Evolutionary conservation across 2,329 filamentous ascomycete species (phyloP), one percentile per base, ranked within the genome.

Genomic region (Berkeleyomyces rouxiae): DNA sequence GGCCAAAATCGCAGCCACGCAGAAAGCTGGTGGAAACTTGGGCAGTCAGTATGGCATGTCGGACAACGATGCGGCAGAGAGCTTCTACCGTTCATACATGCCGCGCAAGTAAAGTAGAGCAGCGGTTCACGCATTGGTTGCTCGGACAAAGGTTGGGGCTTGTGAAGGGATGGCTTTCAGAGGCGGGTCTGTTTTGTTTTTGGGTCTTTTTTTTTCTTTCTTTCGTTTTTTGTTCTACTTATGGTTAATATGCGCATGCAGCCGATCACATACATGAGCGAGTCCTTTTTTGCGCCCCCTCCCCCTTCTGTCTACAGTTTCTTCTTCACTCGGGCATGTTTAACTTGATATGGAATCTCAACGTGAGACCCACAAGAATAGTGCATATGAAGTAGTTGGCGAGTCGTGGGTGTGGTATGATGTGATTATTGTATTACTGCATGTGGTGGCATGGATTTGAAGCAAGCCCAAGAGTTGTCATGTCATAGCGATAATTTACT

Each of bases 71-170:
- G 85, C 87, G 13, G 85, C 88, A 1, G 90, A 96, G 70, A 88
- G 90, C 72, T 96, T 97, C 74, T 95, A 93, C 72, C 82, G 88
- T 59, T 95, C 89, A 62, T 95, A 90, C 74, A 84, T 90, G 77
- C 88, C 87, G 47, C 79, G 87, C 67, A 81, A 86, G 73, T 87
- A 71, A 75, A 67, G 9, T 33, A 31, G 49, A 33, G 13, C 47
- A 11, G 6, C 31, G 64, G 23, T 23, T 23, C 23, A 23, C 23
- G 23, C 2, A 23, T 49, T 49, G 46, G 31, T 49, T 16, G 46
- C n/a, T 9, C 46, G n/a, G n/a, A 49, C 31, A n/a, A 23, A n/a
- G 13, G 46, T 9, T n/a, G 13, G n/a, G 46, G n/a, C 31, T 49
- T 49, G 46, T 16, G 49, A 11, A 43, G 36, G 36, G 16, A 33